Conservation (phyloP, 306 rosid species). For the Glycyrrhiza uralensis region DNA sequence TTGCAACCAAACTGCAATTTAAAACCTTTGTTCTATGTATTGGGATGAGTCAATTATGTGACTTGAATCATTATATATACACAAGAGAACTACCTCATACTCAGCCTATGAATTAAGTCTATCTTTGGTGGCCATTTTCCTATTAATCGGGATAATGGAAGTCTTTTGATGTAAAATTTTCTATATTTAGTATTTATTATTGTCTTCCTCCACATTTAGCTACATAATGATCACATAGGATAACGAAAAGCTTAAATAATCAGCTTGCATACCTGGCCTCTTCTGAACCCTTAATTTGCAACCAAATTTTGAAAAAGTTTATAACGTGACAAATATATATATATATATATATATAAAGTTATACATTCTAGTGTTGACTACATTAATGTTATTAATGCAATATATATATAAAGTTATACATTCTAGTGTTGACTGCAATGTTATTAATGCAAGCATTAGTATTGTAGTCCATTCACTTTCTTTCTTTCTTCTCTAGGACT, state of each 20-base stretch:
- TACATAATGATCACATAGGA: neutral
- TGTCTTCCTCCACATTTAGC: neutral
- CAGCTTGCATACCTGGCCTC: neutral
- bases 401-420: neutral
- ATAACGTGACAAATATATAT: no score
- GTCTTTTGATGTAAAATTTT: neutral
- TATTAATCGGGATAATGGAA: neutral
- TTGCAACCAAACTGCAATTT: slow-evolving; percentile 24
- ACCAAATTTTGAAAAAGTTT: neutral
- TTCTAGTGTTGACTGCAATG: neutral
- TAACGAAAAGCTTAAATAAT: neutral
- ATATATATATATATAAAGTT: neutral
- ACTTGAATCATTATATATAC: neutral
- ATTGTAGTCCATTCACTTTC: no score
- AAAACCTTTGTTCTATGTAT: neutral
- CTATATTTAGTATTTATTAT: slow-evolving; percentile 12
- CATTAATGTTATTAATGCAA: no score
- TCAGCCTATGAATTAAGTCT: neutral
- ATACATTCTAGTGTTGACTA: neutral
- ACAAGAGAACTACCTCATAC: neutral
- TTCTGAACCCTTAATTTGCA: neutral
- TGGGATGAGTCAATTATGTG: neutral
- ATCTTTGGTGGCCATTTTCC: slow-evolving; percentile 10
- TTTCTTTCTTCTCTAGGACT: no score
- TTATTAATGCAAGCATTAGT: neutral